Base-by-base conservation (phyloP, 176 grass and related monocot genomes). In the Oryza glumipatula region DNA sequence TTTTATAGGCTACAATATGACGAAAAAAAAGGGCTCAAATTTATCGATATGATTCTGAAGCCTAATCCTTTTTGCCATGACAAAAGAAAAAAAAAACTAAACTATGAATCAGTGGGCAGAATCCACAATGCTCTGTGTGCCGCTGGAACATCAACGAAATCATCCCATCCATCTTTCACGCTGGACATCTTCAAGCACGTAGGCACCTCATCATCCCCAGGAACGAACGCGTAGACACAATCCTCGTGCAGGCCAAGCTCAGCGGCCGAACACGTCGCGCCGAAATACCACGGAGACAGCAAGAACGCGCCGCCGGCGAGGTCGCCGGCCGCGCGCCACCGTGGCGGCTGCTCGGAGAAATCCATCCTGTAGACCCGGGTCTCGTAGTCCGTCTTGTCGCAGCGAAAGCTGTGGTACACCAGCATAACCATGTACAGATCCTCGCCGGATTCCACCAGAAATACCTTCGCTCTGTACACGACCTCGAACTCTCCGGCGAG, bases 391-490 rank as follows among this genome's bases (percentile, higher is more conserved):
- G 51, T 19, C 2, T 2, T 10, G 28, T 69, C 19, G 6, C 14
- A 4, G 12, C 23, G 28, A 28, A 32, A 11, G 1, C 11, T 0
- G 6, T 1, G 51, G 5, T 1, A 23, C 47, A 3, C 1, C 48
- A 81, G 1, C 1, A 16, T 56, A 11, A 70, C 47, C 79, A 56
- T 70, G 79, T 71, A 81, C 1, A 81, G 48, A 11, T 70, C 67
- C 1, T 58, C 6, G 45, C 22, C 5, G 2, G 79, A 71, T 33
- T 81, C 79, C 1, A 81, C 21, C 67, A 71, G 41, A 13, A 81
- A 58, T 3, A 7, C 13, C 9, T 43, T 70, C 7, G 56, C 17
- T 0, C 56, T 21, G 56, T 60, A 9, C 56, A n/a, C 15, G 2
- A 9, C 15, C 5, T 49, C 47, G 13, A 14, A 15, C 12, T 49